Evolutionary conservation across 192 early-diverging fungal genomes (phyloP), one percentile per base, ranked within the genome.

Genomic region (Helicostylum pulchrum): DNA sequence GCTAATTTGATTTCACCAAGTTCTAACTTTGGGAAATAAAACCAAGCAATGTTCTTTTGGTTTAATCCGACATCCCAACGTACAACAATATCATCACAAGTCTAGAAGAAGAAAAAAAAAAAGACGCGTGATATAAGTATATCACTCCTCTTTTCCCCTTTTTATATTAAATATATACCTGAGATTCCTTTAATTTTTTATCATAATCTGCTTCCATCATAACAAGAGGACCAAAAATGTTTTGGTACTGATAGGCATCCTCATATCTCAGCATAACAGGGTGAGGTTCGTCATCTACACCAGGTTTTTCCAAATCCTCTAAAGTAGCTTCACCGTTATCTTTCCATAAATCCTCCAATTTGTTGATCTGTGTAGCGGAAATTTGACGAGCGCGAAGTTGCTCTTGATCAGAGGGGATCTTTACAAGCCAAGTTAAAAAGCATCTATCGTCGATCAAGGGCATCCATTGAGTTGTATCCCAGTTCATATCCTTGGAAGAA

Each of bases 1-100:
- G 91, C 95, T 50, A 99, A 70, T 7, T 90, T 86, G 49, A 97
- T 80, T 71, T 99, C 97, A 23, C 86, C 89, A 65, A 86, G 78
- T 67, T 99, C 97, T 45, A 96, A 75, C 70, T 95, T 96, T 11
- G 95, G 91, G 73, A 99, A 84, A 50, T 84, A 80, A 66, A 99
- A 98, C 82, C 90, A 98, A 1, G 95, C 96, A 34, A 96, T 74
- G 19, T 87, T 83, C 76, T 97, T 95, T 62, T 84, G 85, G 80
- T 94, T 99, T 65, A 99, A 77, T 44, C 95, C 92, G n/a, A 91
- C 83, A 77, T 97, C 94, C 97, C 97, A 99, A n/a, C 92, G 87
- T 42, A 99, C 94, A 30, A 86, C 85, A 53, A 98, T 90, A 46
- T 94, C 90, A 45, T 96, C 93, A 75, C 96, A 90, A 2, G 97